Percentiles rank a stretch among this genome's conserved stretches.
Evolutionary conservation across 495 filamentous ascomycete species (phyloP).

Genomic region (Recurvomyces mirabilis): DNA sequence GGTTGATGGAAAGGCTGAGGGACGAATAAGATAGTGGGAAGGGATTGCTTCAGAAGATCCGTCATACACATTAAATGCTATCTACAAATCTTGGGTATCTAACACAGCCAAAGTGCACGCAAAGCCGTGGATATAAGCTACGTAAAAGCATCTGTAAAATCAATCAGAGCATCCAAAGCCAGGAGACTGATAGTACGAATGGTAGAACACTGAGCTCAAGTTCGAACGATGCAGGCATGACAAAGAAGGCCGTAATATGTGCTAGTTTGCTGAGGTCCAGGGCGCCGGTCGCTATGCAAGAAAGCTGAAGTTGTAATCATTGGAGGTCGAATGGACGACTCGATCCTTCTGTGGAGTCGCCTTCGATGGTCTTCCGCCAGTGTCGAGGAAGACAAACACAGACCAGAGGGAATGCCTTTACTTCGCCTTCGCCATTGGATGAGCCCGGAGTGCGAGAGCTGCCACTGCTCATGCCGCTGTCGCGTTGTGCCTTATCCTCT

Average conservation of each 20-base stretch:
- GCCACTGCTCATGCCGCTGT: slow-evolving; percentile 85
- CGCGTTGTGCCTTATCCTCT: slow-evolving; percentile 64
- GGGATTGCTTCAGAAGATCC: background rate
- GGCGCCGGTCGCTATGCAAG: too few relatives aligned
- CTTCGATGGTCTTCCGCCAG: slow-evolving; percentile 95
- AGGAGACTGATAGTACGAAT: too few relatives aligned
- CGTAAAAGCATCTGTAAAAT: too few relatives aligned
- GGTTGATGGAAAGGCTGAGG: too few relatives aligned
- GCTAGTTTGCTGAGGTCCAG: too few relatives aligned
- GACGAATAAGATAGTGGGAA: background rate
- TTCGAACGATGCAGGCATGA: too few relatives aligned
- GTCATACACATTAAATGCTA: slow-evolving; percentile 7
- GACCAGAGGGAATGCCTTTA: slow-evolving; percentile 90
- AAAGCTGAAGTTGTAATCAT: too few relatives aligned
- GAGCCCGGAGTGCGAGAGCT: slow-evolving; percentile 53
- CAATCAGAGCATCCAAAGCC: too few relatives aligned
- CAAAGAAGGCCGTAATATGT: too few relatives aligned
- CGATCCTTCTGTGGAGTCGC: slow-evolving; percentile 42
- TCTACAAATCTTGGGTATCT: slow-evolving; percentile 10
- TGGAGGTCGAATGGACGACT: too few relatives aligned
- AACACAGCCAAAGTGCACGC: slow-evolving; percentile 1
- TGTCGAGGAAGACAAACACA: slow-evolving; percentile 96
- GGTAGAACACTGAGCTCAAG: too few relatives aligned
- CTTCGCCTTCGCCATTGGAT: slow-evolving; percentile 63
- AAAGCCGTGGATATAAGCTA: slow-evolving; percentile 4